A percentile compares a stretch with the other conserved stretches of the same genome.
These are phyloP conservation scores for Lolium multiflorum DNA, from an alignment of 176 grass and related monocot species.

Conservation along the genomic window DNA sequence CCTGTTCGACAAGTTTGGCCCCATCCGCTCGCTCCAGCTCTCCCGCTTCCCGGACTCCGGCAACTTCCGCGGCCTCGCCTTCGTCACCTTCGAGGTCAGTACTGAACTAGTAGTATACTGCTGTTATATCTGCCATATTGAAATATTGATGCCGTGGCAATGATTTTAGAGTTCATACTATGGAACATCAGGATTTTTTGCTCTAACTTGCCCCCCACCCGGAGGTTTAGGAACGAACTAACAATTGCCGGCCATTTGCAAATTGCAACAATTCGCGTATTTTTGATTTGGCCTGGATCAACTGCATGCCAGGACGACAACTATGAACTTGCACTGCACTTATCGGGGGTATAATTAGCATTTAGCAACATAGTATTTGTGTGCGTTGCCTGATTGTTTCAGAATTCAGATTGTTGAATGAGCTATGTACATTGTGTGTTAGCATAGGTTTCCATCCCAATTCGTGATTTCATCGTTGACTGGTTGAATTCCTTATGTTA, in stretches of 20 bases:
- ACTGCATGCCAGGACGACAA: neutral
- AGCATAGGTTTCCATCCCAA: neutral
- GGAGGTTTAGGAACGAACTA: neutral
- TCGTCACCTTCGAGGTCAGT: slow-evolving; percentile 80
- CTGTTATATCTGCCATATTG: neutral
- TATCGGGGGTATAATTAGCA: neutral
- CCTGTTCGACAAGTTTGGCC: slow-evolving; percentile 68
- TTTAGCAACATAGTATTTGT: neutral
- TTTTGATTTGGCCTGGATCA: neutral
- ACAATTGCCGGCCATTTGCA: neutral
- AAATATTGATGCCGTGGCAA: neutral
- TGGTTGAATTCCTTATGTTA: neutral
- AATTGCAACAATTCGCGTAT: neutral
- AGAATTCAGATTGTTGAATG: slow-evolving; percentile 12
- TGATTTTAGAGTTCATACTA: neutral
- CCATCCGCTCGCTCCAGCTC: slow-evolving; percentile 77
- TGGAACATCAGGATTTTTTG: neutral
- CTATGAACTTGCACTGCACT: neutral
- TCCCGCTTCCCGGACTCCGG: slow-evolving; percentile 88
- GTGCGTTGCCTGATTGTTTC: neutral
- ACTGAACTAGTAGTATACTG: neutral
- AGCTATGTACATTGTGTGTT: neutral
- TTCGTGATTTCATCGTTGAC: neutral
- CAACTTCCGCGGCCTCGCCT: slow-evolving; percentile 87
- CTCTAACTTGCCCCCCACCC: neutral